phyloP scores from a whole-genome alignment of 768 basidiomycete genomes.

The Grammothele lineata region DNA sequence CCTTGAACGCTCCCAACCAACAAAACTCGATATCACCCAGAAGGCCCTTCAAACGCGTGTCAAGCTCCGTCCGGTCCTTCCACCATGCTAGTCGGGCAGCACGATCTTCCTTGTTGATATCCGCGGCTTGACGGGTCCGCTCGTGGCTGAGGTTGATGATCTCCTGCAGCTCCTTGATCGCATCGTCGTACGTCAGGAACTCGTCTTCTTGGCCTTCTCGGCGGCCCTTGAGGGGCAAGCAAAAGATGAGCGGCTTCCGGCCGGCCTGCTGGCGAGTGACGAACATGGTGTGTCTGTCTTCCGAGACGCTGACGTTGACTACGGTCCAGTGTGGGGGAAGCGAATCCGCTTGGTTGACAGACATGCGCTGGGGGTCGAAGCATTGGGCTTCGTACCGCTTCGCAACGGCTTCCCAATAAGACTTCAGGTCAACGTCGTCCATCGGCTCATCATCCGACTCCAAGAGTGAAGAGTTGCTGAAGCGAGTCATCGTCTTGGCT shows the following conservation, averaged over 20 bases:
- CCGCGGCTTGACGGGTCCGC: conserved; percentile 65
- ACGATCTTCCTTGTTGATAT: conserved; percentile 63
- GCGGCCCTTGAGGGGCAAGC: conserved; percentile 81
- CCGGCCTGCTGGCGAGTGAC: conserved; percentile 71
- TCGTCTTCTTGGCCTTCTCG: conserved; percentile 72
- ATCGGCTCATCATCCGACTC: conserved; percentile 26
- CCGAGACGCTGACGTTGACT: conserved; percentile 77
- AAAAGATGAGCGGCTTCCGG: conserved; percentile 72
- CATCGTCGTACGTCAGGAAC: conserved; percentile 72
- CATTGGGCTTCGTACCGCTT: conserved; percentile 47
- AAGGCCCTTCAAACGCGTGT: conserved; percentile 67
- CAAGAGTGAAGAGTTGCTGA: conserved; percentile 19
- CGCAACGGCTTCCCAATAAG: conserved; percentile 62
- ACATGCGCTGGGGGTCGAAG: conserved; percentile 38
- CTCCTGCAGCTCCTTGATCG: conserved; percentile 66
- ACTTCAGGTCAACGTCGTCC: conserved; percentile 32
- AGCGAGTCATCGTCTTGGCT: conserved; percentile 10
- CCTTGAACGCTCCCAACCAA: conserved; percentile 98
- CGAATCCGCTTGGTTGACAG: conserved; percentile 35
- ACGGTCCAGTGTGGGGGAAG: conserved; percentile 82
- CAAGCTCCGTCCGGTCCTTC: conserved; percentile 73
- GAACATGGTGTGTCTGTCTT: conserved; percentile 80
- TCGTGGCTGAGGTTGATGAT: conserved; percentile 81
- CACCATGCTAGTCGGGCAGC: conserved; percentile 80
- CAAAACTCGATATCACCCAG: conserved; percentile 88